Conservation (phyloP, 192 early-diverging fungal genomes). For the Phycomyces blakesleeanus region DNA sequence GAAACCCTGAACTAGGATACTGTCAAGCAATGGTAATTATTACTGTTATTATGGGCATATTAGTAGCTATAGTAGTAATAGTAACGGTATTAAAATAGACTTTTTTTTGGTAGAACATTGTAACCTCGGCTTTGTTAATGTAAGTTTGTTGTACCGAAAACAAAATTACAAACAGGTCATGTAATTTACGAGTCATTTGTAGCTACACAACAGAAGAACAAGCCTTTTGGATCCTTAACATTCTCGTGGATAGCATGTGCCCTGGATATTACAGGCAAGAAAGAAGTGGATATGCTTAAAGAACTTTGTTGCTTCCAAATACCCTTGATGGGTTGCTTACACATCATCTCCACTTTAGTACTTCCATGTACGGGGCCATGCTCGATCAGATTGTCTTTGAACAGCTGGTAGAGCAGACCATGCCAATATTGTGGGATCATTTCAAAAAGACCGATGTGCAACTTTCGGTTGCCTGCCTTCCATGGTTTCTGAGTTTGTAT, state of each 20-base stretch:
- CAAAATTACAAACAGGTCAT: no score
- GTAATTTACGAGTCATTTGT: not conserved
- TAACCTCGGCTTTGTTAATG: constrained; percentile 80
- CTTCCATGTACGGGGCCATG: constrained; percentile 87
- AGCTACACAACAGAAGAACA: constrained; percentile 84
- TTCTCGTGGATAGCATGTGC: constrained; percentile 74
- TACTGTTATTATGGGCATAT: no score
- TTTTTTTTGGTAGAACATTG: constrained; percentile 57
- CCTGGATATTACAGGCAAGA: constrained; percentile 51
- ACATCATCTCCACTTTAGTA: constrained; percentile 33
- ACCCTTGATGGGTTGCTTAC: no score
- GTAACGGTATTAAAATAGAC: not conserved
- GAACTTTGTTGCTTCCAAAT: no score
- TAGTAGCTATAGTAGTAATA: no score
- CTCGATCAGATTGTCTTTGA: constrained; percentile 88
- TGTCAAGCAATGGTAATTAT: constrained; percentile 80
- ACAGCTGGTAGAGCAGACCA: constrained; percentile 68
- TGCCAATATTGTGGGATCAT: constrained; percentile 73
- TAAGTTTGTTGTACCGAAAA: constrained; percentile 11
- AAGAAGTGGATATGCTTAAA: no score
- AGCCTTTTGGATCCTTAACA: constrained; percentile 80
- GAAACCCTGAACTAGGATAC: constrained; percentile 79
- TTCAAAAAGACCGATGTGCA: constrained; percentile 79
- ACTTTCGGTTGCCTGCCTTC: constrained; percentile 83
- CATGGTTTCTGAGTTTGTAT: constrained; percentile 88